Evolutionary conservation across 768 basidiomycete genomes (phyloP).

Genomic region (Xerocomellus dryophilus): DNA sequence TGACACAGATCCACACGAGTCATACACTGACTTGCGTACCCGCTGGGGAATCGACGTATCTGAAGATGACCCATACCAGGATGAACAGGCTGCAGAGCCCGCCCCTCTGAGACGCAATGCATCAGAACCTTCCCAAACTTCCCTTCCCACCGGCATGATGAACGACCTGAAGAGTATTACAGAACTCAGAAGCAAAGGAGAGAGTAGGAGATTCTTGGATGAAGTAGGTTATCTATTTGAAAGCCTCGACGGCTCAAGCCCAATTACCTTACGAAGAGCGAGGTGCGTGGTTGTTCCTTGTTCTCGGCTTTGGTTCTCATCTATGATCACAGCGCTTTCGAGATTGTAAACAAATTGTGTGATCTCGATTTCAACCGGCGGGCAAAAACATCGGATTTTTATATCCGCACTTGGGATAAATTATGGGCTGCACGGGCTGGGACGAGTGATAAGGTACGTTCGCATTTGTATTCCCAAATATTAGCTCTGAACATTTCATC

Average conservation of each 20-base stretch:
- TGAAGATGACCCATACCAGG: slow-evolving; percentile 56
- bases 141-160: slow-evolving; percentile 57
- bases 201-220: slow-evolving; percentile 75
- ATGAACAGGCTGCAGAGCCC: neutral
- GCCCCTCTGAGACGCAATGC: slow-evolving; percentile 15
- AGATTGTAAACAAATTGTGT: slow-evolving; percentile 72
- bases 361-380: slow-evolving; percentile 74
- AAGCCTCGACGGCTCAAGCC: slow-evolving; percentile 56
- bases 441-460: slow-evolving; percentile 55
- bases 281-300: slow-evolving; percentile 44
- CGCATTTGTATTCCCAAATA: neutral
- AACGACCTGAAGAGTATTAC: slow-evolving; percentile 79
- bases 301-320: neutral
- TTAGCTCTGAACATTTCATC: neutral
- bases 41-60: slow-evolving; percentile 81
- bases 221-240: slow-evolving; percentile 86
- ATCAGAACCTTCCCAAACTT: slow-evolving; percentile 39
- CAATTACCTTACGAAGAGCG: slow-evolving; percentile 57
- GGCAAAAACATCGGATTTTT: slow-evolving; percentile 74
- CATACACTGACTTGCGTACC: slow-evolving; percentile 68
- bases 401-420: slow-evolving; percentile 64
- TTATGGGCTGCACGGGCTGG: slow-evolving; percentile 59
- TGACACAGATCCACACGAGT: slow-evolving; percentile 57
- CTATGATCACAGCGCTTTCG: slow-evolving; percentile 54
- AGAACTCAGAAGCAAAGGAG: slow-evolving; percentile 76